Evolutionary conservation across 78 protist species (phyloP).

Genomic region (Salpingoeca rosetta): DNA sequence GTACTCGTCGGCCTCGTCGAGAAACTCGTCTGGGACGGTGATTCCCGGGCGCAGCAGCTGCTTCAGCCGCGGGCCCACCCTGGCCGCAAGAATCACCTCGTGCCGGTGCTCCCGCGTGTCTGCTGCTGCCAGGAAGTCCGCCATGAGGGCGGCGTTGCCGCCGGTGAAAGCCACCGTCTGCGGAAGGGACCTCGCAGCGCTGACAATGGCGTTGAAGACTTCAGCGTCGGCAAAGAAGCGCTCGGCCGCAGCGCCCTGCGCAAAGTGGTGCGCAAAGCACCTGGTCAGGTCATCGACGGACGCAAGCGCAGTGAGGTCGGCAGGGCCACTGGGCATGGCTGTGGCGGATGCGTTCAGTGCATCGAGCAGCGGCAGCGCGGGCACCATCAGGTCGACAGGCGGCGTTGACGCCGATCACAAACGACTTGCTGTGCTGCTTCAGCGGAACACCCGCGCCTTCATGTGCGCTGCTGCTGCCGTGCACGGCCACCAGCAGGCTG

Average conservation of each 20-base stretch:
- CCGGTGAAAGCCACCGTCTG: not conserved
- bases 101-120: not conserved
- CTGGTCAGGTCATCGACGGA: not conserved
- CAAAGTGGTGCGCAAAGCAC: not conserved
- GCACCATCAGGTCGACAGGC: too few relatives aligned
- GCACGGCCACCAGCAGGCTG: too few relatives aligned
- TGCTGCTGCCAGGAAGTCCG: not conserved
- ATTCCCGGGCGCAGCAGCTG: not conserved
- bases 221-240: not conserved
- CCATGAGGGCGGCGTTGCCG: conserved; percentile 8
- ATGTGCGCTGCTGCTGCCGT: too few relatives aligned
- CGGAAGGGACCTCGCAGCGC: not conserved
- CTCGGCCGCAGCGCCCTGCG: not conserved
- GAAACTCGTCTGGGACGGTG: not conserved
- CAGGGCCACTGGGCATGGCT: too few relatives aligned
- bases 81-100: not conserved
- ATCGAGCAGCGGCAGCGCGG: too few relatives aligned
- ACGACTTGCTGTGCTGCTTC: too few relatives aligned
- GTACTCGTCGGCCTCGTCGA: not conserved
- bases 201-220: not conserved
- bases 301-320: not conserved
- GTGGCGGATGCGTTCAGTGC: too few relatives aligned
- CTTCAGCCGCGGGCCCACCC: not conserved
- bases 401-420: too few relatives aligned
- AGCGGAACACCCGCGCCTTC: too few relatives aligned